A percentile compares a stretch with the other conserved stretches of the same genome.
These are phyloP conservation scores for Mycena polygramma DNA, from an alignment of 768 basidiomycete genomes.

Conservation along the genomic window DNA sequence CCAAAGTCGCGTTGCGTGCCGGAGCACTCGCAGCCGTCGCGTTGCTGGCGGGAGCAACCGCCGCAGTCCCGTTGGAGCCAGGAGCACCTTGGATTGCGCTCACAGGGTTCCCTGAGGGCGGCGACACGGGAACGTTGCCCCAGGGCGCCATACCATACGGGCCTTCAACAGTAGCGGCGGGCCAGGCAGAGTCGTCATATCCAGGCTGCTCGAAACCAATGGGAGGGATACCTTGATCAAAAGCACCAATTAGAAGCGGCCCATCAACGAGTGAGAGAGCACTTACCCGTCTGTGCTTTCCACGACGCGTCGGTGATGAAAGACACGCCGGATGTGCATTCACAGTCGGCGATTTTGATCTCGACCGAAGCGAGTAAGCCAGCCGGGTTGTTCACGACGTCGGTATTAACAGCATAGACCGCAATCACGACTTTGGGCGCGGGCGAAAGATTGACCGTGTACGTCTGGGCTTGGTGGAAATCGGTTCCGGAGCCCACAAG, in stretches of 20 bases:
- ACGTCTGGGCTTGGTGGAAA: conserved; percentile 37
- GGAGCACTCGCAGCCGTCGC: too few species aligned
- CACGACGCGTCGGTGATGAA: conserved; percentile 42
- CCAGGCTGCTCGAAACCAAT: conserved; percentile 28
- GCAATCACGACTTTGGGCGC: conserved; percentile 39
- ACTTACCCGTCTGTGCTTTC: conserved; percentile 39
- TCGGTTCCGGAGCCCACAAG: conserved; percentile 41
- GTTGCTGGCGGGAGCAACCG: background rate
- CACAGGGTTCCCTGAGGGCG: background rate
- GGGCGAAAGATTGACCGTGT: conserved; percentile 36
- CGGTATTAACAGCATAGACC: conserved; percentile 29
- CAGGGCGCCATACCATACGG: conserved; percentile 41
- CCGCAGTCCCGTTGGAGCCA: background rate
- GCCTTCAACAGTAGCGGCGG: conserved; percentile 40
- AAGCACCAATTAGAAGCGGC: background rate
- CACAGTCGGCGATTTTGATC: conserved; percentile 33
- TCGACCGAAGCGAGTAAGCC: conserved; percentile 40
- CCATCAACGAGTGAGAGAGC: too few species aligned
- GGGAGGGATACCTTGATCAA: conserved; percentile 18
- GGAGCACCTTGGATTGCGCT: conserved; percentile 14
- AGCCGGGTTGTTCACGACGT: conserved; percentile 34
- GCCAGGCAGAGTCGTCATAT: conserved; percentile 43
- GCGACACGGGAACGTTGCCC: conserved; percentile 30
- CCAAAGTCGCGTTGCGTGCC: too few species aligned
- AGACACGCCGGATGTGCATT: conserved; percentile 33